Percentiles rank a stretch among this genome's conserved stretches.
Evolutionary conservation across 129 eudicot species (phyloP).

Genomic region (Flaveria sonorensis): DNA sequence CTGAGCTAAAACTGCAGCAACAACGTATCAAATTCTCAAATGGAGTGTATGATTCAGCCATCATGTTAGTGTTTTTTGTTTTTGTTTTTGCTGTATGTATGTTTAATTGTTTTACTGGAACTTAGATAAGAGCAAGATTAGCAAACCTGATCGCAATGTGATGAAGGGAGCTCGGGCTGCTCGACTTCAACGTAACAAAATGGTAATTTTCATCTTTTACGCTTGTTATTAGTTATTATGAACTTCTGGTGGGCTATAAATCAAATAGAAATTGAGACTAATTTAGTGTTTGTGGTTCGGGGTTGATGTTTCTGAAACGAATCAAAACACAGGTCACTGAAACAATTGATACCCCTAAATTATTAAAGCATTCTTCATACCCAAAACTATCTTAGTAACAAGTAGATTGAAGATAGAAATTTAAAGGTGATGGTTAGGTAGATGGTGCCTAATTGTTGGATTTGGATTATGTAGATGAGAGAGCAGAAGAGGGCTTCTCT

Average conservation of each 20-base stretch:
- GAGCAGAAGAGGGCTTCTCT: conserved; percentile 76
- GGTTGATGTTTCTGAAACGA: too few relatives aligned
- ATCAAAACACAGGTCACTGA: too few relatives aligned
- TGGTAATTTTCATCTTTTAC: conserved; percentile 44
- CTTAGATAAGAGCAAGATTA: conserved; percentile 63
- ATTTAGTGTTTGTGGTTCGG: too few relatives aligned
- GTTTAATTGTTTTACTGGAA: conserved; percentile 5
- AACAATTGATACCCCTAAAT: too few relatives aligned
- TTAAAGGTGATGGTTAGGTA: not conserved
- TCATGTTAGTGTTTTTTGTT: not conserved
- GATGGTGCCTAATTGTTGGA: not conserved
- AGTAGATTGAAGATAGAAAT: not conserved
- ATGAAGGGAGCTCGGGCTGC: conserved; percentile 81
- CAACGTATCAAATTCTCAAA: not conserved
- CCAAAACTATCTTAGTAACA: too few relatives aligned
- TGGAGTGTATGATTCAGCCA: not conserved
- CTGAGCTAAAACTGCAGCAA: not conserved
- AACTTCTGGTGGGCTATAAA: not conserved
- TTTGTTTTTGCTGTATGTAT: not conserved
- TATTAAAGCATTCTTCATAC: too few relatives aligned
- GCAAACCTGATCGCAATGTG: conserved; percentile 57
- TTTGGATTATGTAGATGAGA: conserved; percentile 54
- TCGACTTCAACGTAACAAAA: conserved; percentile 72
- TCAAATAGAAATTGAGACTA: not conserved
- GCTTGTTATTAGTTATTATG: not conserved